Conservation (phyloP, 176 grass and related monocot genomes). For the Musa schizocarpa region DNA sequence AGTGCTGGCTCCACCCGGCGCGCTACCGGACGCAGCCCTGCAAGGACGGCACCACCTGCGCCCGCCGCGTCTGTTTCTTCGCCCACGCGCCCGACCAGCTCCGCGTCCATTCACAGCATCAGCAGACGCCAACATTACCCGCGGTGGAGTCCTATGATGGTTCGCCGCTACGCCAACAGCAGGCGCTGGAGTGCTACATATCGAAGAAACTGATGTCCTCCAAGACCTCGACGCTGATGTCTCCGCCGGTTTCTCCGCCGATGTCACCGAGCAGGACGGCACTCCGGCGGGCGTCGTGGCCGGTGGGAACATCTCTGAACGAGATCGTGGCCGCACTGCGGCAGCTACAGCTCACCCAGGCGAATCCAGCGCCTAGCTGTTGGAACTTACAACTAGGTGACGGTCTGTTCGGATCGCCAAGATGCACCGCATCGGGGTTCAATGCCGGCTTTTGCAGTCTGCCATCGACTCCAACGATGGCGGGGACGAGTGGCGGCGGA, state of each 20-base stretch:
- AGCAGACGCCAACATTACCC: not conserved
- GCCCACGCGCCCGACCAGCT: conserved; percentile 71
- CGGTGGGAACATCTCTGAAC: conserved; percentile 37
- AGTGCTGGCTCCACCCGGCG: too few relatives aligned
- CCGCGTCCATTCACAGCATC: conserved; percentile 50
- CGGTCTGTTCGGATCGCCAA: conserved; percentile 29
- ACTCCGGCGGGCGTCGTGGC: conserved; percentile 29
- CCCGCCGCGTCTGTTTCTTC: conserved; percentile 86
- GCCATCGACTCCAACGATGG: conserved; percentile 41
- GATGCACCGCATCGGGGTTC: conserved; percentile 10
- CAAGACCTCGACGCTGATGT: conserved; percentile 56
- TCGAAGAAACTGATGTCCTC: conserved; percentile 42
- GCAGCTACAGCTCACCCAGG: conserved; percentile 50
- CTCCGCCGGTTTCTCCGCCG: conserved; percentile 66
- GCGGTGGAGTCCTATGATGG: conserved; percentile 65
- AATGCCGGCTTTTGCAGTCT: conserved; percentile 45
- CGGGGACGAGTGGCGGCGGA: not conserved
- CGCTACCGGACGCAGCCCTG: conserved; percentile 87
- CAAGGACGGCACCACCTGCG: conserved; percentile 74
- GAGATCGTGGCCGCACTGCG: conserved; percentile 54
- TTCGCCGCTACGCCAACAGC: conserved; percentile 48
- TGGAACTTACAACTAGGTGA: conserved; percentile 21
- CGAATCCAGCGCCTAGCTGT: conserved; percentile 33
- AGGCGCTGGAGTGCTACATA: conserved; percentile 49
- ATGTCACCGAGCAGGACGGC: conserved; percentile 39